Base-by-base conservation (phyloP, 345 rosid genomes). In the Rhizophora apiculata region DNA sequence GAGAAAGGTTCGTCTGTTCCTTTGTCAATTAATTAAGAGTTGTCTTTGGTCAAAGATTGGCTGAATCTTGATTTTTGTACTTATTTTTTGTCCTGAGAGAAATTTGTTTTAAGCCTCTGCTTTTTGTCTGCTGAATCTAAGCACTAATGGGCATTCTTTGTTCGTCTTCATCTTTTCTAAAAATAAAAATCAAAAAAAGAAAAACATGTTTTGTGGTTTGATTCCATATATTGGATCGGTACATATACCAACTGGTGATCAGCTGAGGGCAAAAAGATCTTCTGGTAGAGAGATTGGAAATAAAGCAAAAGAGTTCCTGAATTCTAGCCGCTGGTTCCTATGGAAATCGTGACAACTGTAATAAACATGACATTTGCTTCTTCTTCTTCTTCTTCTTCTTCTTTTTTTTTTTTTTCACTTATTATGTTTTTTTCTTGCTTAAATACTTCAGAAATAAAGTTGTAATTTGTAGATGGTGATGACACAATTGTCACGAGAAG, bases 221-320 rank as follows among this genome's bases (percentile, higher is more conserved):
- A 60, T 51, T 65, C 57, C 51, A 46, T 78, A 83, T 82, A 78
- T 75, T 49, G 92, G 96, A 64, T 78, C 85, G 82, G 91, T 91
- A 55, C 97, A 91, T 75, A 80, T 93, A 82, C 89, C 98, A 64
- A 88, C 95, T 15, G 96, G 96, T 36, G 98, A 93, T 81, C 81
- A 91, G 11, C 80, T 89, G 68, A 88, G 96, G 74, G 94, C 86
- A 62, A 90, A 93, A 80, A 88, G 87, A 1, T 82, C 96, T 75
- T 76, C 89, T 20, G 89, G 81, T 79, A 85, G 95, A 37, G 94
- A 89, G 19, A 85, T 86, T 31, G 97, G 94, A 58, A 83, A 82
- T 32, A 86, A 72, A 75, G 96, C 93, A 11, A 89, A 89, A 76
- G 91, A 85, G 74, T 94, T 78, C 81, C 88, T 89, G 91, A 82